Base-by-base conservation (phyloP, 805 yeast genomes). In the Schizosaccharomyces osmophilus region DNA sequence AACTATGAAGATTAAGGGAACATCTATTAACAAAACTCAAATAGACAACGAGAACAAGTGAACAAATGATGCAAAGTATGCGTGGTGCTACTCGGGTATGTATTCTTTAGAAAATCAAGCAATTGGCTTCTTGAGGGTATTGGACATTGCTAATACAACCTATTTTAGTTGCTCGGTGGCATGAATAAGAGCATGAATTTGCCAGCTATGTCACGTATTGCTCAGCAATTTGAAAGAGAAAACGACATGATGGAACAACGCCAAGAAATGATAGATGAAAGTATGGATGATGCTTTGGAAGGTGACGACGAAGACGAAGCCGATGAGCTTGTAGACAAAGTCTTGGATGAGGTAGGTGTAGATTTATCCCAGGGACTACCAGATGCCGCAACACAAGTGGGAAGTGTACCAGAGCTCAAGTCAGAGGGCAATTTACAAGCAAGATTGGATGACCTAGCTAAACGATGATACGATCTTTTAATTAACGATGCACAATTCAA, bases 201-300 rank as follows among this genome's bases (percentile, higher is more conserved):
- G 64, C 96, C 95, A 0, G 94, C 86, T 66, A 74, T 93, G 64
- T 84, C 87, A 62, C 79, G 84, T 64, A 93, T 93, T 24, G 87
- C 97, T 2, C 89, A 87, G 85, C 97, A 93, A 68, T 93, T 93
- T 71, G 95, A 93, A 68, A 82, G 81, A 68, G 95, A 90, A 69
- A 87, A 85, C 72, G 98, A 94, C 69, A 75, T 94, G 67, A 93
- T 93, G 97, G 97, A 90, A 71, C 98, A 93, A 73, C 83, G 95
- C 68, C 97, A 94, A 72, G 99, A 94, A 71, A 87, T 94, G 81
- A 93, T 93, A 85, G 98, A 93, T 70, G 98, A 93, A 70, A 94
- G 96, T 22, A 84, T 93, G 67, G 99, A 93, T 69, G 96, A 90
- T 70, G 85, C 93, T 22, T 87, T 93, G 93, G 95, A 84, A 61